phyloP scores from a whole-genome alignment of 805 yeast species.

The Candida incommunis region DNA sequence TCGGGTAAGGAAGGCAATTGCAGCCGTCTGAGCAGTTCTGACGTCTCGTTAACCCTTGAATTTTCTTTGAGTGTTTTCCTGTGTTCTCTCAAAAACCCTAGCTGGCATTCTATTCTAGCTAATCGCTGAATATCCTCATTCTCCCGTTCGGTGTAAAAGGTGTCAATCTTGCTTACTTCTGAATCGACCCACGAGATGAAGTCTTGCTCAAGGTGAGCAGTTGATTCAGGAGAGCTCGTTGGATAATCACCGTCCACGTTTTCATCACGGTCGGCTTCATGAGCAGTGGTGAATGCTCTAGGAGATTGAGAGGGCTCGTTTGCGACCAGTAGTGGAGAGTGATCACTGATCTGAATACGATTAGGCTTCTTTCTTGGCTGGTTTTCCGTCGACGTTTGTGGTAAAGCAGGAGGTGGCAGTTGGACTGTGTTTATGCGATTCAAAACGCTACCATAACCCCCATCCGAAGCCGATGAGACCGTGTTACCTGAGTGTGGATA shows the following conservation, averaged over 20 bases:
- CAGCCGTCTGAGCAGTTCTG: constrained; percentile 3
- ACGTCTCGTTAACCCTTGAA: neutral
- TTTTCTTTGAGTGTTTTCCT: constrained; percentile 19
- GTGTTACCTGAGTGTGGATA: neutral
- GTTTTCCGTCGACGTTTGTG: neutral
- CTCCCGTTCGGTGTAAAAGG: constrained; percentile 48
- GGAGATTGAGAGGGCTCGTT: constrained; percentile 2
- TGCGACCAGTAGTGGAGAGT: constrained; percentile 13
- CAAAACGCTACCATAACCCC: neutral
- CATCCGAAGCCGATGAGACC: constrained; percentile 3
- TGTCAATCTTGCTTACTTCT: constrained; percentile 45
- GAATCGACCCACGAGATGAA: constrained; percentile 56
- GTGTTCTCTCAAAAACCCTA: constrained; percentile 41
- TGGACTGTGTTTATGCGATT: constrained; percentile 1
- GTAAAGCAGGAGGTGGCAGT: neutral
- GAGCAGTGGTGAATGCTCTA: constrained; percentile 4
- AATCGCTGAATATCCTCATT: constrained; percentile 45
- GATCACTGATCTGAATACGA: constrained; percentile 8
- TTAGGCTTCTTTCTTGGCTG: neutral
- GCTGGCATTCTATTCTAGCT: constrained; percentile 50
- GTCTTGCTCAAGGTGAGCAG: constrained; percentile 26
- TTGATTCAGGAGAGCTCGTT: constrained; percentile 5
- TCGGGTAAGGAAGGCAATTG: constrained; percentile 11
- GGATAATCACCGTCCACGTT: too few relatives aligned
- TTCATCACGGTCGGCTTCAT: too few relatives aligned